Conservation (phyloP, 805 yeast species). For the Phaffomyces opuntiae region DNA sequence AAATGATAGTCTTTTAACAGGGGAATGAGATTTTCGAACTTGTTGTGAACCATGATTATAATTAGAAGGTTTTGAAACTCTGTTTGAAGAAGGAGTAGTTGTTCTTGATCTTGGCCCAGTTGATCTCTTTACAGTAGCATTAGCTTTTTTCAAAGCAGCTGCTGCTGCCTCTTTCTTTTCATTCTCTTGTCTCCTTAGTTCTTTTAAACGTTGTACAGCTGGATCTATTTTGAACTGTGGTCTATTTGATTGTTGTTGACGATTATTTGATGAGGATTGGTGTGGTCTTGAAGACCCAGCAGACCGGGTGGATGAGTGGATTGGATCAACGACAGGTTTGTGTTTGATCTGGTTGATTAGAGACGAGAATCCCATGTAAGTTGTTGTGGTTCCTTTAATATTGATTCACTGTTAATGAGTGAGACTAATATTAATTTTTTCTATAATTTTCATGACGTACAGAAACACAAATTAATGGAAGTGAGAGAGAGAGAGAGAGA, state of each 20-base stretch:
- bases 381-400: not conserved
- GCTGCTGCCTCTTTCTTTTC: conserved; percentile 29
- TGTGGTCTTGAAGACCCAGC: not conserved
- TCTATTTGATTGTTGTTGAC: not conserved
- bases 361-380: not conserved
- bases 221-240: conserved; percentile 44
- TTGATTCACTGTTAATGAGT: not conserved
- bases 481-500: too few species aligned
- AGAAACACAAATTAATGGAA: too few species aligned
- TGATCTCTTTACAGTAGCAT: not conserved
- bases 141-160: conserved; percentile 24
- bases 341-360: conserved; percentile 1
- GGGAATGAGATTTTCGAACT: conserved; percentile 10
- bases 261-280: not conserved
- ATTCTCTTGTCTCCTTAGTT: conserved; percentile 51
- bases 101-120: not conserved
- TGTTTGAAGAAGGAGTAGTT: not conserved
- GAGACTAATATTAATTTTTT: not conserved
- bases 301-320: not conserved
- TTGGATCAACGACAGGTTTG: not conserved
- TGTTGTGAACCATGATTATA: conserved; percentile 1
- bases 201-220: conserved; percentile 63
- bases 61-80: not conserved
- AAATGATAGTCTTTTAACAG: conserved; percentile 42
- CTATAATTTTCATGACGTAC: too few species aligned